Evolutionary conservation across 2,329 filamentous ascomycete genomes (phyloP).

Genomic region (Aspergillus ruber): DNA sequence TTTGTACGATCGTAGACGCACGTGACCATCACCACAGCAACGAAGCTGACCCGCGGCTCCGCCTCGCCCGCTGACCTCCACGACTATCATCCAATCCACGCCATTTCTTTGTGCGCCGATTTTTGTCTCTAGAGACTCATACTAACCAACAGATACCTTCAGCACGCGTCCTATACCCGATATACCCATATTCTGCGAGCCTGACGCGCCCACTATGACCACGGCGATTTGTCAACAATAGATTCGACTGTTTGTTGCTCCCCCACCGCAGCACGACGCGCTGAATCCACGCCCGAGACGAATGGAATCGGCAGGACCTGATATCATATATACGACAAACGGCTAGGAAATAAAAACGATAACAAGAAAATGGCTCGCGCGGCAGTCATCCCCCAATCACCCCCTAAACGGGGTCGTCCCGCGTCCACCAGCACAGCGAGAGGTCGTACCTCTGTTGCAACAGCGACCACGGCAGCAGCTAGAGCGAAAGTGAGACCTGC

Average conservation of each 20-base stretch:
- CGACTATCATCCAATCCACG: constrained; percentile 1
- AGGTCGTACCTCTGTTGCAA: constrained; percentile 1
- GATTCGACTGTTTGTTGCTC: neutral
- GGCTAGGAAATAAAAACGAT: neutral
- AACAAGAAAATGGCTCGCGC: constrained; percentile 18
- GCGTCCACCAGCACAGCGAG: constrained; percentile 9
- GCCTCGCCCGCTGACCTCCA: constrained; percentile 2
- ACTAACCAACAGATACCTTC: neutral
- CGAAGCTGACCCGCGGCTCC: constrained; percentile 5
- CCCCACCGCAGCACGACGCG: neutral
- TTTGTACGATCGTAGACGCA: neutral
- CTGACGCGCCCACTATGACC: constrained; percentile 1
- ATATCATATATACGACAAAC: neutral
- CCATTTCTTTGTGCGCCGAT: neutral
- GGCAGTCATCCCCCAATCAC: constrained; percentile 17
- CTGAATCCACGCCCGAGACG: neutral
- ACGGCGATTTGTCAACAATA: neutral
- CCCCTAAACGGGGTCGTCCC: constrained; percentile 13
- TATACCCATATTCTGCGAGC: neutral
- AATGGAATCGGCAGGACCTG: neutral
- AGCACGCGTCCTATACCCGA: neutral
- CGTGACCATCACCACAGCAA: constrained; percentile 8
- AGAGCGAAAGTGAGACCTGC: constrained; percentile 5
- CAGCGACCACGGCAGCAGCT: constrained; percentile 3
- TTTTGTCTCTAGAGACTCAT: no score